These are phyloP conservation scores for Atkinsonella texensis DNA, from an alignment of 2,329 filamentous ascomycete genomes.

Conservation along the genomic window DNA sequence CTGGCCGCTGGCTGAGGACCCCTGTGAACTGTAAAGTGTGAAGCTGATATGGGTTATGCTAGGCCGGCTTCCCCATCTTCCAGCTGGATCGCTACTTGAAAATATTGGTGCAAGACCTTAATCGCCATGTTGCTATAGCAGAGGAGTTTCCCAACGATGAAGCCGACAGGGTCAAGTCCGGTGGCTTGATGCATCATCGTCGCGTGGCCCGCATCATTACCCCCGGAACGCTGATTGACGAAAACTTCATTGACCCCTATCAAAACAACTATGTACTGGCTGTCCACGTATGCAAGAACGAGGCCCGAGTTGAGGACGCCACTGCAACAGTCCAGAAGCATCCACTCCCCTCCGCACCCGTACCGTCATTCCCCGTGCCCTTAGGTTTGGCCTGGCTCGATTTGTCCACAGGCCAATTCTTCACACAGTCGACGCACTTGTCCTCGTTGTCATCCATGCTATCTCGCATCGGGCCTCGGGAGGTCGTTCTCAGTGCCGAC, in stretches of 20 bases:
- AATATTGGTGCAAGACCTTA: slow-evolving; percentile 79
- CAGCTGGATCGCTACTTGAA: slow-evolving; percentile 91
- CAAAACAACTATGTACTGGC: slow-evolving; percentile 88
- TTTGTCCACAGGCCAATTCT: slow-evolving; percentile 88
- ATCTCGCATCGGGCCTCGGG: slow-evolving; percentile 70
- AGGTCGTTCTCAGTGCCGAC: slow-evolving; percentile 66
- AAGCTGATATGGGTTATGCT: slow-evolving; percentile 1
- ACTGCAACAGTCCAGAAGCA: neutral
- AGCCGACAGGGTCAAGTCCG: slow-evolving; percentile 57
- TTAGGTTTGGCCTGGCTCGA: slow-evolving; percentile 90
- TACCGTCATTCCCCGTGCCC: slow-evolving; percentile 12
- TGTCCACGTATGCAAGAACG: slow-evolving; percentile 42
- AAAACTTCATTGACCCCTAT: slow-evolving; percentile 91
- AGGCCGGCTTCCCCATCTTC: slow-evolving; percentile 88
- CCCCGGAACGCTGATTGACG: slow-evolving; percentile 90
- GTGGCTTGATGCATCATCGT: slow-evolving; percentile 74
- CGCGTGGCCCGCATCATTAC: slow-evolving; percentile 81
- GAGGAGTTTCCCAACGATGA: slow-evolving; percentile 78
- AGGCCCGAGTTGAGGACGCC: too few species aligned
- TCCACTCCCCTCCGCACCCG: slow-evolving; percentile 5
- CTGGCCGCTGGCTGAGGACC: neutral
- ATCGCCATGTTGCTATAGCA: slow-evolving; percentile 83
- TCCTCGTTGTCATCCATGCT: slow-evolving; percentile 66
- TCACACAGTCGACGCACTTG: slow-evolving; percentile 64
- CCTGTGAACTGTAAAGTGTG: slow-evolving; percentile 4